Percentiles rank a stretch among this genome's conserved stretches.
Conservation (phyloP, 495 filamentous ascomycete species). For the Xylaria sp. region DNA sequence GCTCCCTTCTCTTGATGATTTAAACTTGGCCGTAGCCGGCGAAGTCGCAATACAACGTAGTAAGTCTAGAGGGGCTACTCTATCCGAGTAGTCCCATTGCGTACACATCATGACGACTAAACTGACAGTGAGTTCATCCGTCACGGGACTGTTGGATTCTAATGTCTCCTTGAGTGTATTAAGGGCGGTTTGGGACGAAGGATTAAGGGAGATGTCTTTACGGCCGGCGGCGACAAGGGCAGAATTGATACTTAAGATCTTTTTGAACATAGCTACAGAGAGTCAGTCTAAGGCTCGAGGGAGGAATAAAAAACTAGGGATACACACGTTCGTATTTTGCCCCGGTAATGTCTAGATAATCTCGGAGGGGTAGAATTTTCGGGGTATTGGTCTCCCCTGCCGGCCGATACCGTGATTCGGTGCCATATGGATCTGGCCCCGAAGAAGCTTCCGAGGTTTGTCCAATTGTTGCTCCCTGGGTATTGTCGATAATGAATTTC, state of each 20-base stretch:
- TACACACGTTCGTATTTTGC: conserved; percentile 52
- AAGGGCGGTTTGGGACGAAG: conserved; percentile 68
- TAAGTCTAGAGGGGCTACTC: conserved; percentile 85
- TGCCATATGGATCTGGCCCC: conserved; percentile 74
- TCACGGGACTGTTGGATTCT: conserved; percentile 53
- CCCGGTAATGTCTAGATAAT: conserved; percentile 74
- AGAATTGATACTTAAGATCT: conserved; percentile 74
- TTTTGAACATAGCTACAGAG: conserved; percentile 72
- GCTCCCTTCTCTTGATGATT: conserved; percentile 46
- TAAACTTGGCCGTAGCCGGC: conserved; percentile 64
- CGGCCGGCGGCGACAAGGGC: conserved; percentile 69
- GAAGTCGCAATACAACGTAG: conserved; percentile 78
- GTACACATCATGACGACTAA: conserved; percentile 72
- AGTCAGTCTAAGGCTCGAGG: conserved; percentile 41
- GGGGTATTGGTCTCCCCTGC: conserved; percentile 56
- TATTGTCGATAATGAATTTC: conserved; percentile 90
- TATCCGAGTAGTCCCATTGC: conserved; percentile 76
- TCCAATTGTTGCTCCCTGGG: conserved; percentile 82
- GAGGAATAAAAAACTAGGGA: conserved; percentile 44
- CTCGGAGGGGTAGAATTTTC: conserved; percentile 77
- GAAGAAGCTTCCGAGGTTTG: conserved; percentile 48
- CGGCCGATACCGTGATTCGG: conserved; percentile 78
- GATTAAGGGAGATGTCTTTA: conserved; percentile 77
- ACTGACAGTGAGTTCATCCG: conserved; percentile 54
- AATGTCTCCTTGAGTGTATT: conserved; percentile 62